Evolutionary conservation across 805 yeast genomes (phyloP).

Genomic region (Metschnikowia borealis): DNA sequence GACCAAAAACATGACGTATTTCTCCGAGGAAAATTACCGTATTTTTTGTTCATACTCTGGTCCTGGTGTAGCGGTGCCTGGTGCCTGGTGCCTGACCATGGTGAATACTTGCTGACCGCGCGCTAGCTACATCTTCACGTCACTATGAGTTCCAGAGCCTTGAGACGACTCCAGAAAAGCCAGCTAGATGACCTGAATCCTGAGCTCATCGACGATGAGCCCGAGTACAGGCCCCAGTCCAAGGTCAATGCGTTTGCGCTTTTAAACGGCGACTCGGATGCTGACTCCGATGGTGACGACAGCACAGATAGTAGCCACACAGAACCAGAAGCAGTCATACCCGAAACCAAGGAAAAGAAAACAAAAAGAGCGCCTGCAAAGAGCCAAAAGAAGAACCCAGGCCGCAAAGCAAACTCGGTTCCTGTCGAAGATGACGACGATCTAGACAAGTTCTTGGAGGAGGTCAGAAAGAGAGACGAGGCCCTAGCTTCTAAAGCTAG

Average conservation of each 20-base stretch:
- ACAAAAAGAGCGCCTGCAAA: background rate
- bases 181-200: constrained; percentile 14
- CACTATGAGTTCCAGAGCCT: constrained; percentile 27
- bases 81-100: background rate
- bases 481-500: constrained; percentile 11
- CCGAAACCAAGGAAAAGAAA: constrained; percentile 11
- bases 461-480: constrained; percentile 30
- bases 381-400: constrained; percentile 19
- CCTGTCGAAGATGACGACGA: constrained; percentile 46
- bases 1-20: too few relatives aligned
- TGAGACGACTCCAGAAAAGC: constrained; percentile 22
- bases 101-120: background rate
- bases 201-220: constrained; percentile 13
- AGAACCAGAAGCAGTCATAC: background rate
- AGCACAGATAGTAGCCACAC: constrained; percentile 6
- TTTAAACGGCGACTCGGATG: constrained; percentile 20
- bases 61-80: background rate
- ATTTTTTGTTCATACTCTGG: too few relatives aligned
- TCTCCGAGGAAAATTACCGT: too few relatives aligned
- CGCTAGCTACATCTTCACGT: background rate
- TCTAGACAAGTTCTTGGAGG: constrained; percentile 50
- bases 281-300: constrained; percentile 17
- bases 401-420: constrained; percentile 20
- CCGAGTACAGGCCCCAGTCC: constrained; percentile 7
- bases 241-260: constrained; percentile 45